Conservation (phyloP, 768 basidiomycete species). For the Daedaleopsis nitida region DNA sequence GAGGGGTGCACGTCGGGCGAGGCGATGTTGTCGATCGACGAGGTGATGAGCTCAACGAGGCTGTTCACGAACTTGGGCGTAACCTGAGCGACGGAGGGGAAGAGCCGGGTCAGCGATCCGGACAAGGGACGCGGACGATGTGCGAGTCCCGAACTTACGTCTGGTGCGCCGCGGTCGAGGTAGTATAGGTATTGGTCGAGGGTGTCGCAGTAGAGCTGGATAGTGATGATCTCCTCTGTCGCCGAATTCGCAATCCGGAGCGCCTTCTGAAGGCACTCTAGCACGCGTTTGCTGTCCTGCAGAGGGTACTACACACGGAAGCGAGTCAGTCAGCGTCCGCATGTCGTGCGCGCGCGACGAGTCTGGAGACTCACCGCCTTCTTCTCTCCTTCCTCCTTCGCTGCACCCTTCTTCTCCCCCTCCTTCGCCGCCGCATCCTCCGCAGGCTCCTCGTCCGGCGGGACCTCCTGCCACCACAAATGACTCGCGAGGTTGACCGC, state of each 20-base stretch:
- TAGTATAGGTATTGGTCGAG: conserved; percentile 96
- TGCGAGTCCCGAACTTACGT: conserved; percentile 53
- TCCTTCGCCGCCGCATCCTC: conserved; percentile 29
- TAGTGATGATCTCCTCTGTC: conserved; percentile 95
- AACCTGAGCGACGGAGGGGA: conserved; percentile 49
- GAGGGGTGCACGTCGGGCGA: conserved; percentile 88
- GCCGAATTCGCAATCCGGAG: conserved; percentile 95
- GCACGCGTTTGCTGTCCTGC: conserved; percentile 94
- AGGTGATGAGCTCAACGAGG: conserved; percentile 92
- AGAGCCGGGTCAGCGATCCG: neutral
- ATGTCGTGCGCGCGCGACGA: neutral
- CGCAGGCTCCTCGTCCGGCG: conserved; percentile 47
- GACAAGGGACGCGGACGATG: neutral
- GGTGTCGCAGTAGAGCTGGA: conserved; percentile 95
- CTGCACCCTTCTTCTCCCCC: neutral
- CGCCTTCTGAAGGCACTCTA: conserved; percentile 97
- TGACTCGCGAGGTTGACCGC: conserved; percentile 96
- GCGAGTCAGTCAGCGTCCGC: neutral
- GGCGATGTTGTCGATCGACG: conserved; percentile 89
- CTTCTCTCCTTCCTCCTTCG: conserved; percentile 41
- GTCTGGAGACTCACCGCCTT: conserved; percentile 30
- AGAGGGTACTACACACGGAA: conserved; percentile 62
- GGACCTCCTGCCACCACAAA: conserved; percentile 94
- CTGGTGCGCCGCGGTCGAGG: conserved; percentile 89
- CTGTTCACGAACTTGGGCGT: conserved; percentile 97